Conservation (phyloP, 768 basidiomycete genomes). For the Mycena amicta region DNA sequence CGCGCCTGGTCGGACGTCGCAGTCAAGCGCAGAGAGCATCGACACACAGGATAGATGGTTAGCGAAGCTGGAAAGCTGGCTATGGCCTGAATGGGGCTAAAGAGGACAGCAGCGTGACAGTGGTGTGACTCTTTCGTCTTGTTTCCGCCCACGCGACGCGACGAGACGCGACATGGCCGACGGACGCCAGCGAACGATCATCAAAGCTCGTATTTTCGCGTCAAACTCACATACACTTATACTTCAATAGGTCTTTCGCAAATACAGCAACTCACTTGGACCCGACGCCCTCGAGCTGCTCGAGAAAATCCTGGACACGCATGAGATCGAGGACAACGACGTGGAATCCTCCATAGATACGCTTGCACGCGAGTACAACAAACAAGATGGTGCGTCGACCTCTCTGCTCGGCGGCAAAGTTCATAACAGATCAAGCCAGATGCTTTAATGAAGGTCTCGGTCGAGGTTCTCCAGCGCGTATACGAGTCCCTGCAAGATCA, state of each 20-base stretch:
- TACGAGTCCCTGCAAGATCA: constrained; percentile 76
- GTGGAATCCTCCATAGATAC: constrained; percentile 77
- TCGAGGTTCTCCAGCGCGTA: constrained; percentile 66
- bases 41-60: too few relatives aligned
- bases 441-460: constrained; percentile 80
- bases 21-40: constrained; percentile 72
- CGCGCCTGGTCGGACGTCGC: constrained; percentile 74
- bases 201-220: constrained; percentile 39
- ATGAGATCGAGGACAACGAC: constrained; percentile 71
- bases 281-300: constrained; percentile 75
- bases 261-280: constrained; percentile 85
- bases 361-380: constrained; percentile 85
- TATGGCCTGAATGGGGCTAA: too few relatives aligned
- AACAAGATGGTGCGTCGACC: constrained; percentile 70
- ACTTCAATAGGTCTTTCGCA: constrained; percentile 69
- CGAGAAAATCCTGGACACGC: constrained; percentile 68
- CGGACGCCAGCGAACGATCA: constrained; percentile 48
- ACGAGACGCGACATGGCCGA: constrained; percentile 41
- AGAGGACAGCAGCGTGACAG: too few relatives aligned
- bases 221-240: background rate
- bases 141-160: constrained; percentile 8
- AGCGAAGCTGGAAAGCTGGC: too few relatives aligned
- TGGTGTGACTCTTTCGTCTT: background rate
- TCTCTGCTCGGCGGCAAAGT: background rate
- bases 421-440: constrained; percentile 44